These are phyloP conservation scores for Aspergillus baeticus DNA, from an alignment of 495 filamentous ascomycete species.

Conservation along the genomic window DNA sequence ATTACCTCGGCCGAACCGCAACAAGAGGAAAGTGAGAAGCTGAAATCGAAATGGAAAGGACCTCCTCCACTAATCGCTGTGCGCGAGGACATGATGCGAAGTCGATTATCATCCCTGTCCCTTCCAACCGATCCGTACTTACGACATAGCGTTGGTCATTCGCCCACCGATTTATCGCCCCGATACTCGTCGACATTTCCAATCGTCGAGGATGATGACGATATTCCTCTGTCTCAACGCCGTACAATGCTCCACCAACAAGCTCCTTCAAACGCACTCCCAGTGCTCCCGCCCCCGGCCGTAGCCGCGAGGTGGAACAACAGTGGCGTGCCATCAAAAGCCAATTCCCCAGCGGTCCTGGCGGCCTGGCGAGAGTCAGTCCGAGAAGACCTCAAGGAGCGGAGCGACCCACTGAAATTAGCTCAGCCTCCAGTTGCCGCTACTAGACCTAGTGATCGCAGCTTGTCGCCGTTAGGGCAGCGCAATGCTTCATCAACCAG, in stretches of 20 bases:
- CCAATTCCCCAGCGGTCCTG: constrained; percentile 58
- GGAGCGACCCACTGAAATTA: constrained; percentile 35
- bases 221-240: constrained; percentile 74
- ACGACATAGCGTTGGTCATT: constrained; percentile 31
- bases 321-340: constrained; percentile 27
- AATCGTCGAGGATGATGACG: constrained; percentile 52
- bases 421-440: constrained; percentile 8
- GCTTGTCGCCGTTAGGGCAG: constrained; percentile 29
- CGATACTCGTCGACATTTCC: constrained; percentile 14
- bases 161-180: constrained; percentile 17
- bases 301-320: constrained; percentile 19
- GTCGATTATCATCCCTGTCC: constrained; percentile 40
- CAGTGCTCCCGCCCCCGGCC: constrained; percentile 16
- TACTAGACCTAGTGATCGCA: constrained; percentile 14
- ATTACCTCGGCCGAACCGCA: constrained; percentile 6
- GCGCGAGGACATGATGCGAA: constrained; percentile 39
- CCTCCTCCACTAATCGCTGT: constrained; percentile 41
- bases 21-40: constrained; percentile 15
- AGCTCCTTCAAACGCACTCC: constrained; percentile 17
- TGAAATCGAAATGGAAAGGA: constrained; percentile 31
- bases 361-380: constrained; percentile 76
- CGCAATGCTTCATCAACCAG: constrained; percentile 33
- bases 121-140: constrained; percentile 35
- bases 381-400: constrained; percentile 56
- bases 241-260: constrained; percentile 49